These are phyloP conservation scores for Rhododendron williamsianum DNA, from an alignment of 148 eudicot species.

Conservation along the genomic window DNA sequence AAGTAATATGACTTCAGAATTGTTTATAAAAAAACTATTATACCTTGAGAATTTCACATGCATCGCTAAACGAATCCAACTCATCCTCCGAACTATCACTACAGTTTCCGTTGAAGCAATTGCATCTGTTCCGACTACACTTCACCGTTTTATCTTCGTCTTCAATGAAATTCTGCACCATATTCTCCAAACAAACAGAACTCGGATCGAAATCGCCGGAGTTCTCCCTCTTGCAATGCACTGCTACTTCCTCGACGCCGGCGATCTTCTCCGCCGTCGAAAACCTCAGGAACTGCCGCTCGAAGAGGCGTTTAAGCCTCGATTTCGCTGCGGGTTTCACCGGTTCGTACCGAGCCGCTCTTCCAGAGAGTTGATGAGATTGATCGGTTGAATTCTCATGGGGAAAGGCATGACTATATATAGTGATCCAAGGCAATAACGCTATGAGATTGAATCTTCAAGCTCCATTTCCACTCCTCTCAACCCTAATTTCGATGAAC, in stretches of 20 bases:
- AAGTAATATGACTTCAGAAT: no score
- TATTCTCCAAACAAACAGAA: constrained; percentile 75
- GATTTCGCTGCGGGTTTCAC: constrained; percentile 44
- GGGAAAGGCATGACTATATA: constrained; percentile 34
- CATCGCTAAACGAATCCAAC: constrained; percentile 30
- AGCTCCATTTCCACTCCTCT: constrained; percentile 4
- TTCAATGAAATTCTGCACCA: constrained; percentile 88
- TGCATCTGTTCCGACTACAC: constrained; percentile 51
- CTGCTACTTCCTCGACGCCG: background rate
- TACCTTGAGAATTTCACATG: constrained; percentile 66
- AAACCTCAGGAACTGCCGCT: constrained; percentile 33
- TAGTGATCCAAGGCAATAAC: background rate
- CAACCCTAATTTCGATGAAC: background rate
- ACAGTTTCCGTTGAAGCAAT: constrained; percentile 65
- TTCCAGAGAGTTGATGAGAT: constrained; percentile 18
- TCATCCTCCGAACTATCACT: constrained; percentile 54
- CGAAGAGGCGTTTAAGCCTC: constrained; percentile 58
- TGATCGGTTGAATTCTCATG: constrained; percentile 75
- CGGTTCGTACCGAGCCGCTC: constrained; percentile 16
- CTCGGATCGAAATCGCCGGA: constrained; percentile 60
- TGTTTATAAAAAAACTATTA: no score
- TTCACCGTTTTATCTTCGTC: constrained; percentile 47
- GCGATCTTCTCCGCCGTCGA: constrained; percentile 33
- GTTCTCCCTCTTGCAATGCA: constrained; percentile 17
- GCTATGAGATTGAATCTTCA: background rate